Base-by-base conservation (phyloP, 2,329 filamentous ascomycete species). In the Cladosporium sp. region DNA sequence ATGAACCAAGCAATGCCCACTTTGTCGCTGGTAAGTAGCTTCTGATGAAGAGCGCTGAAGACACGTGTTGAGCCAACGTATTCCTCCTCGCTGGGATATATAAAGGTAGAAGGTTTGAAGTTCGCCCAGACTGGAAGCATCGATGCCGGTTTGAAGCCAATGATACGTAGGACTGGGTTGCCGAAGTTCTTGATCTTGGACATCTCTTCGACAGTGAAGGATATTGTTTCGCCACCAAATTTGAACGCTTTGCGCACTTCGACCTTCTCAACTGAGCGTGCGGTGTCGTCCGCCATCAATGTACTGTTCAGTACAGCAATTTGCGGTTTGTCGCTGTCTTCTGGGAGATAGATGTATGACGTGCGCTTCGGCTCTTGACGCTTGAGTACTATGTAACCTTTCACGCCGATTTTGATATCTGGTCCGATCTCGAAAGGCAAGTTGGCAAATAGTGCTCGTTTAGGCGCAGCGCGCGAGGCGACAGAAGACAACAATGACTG, bases 201-300 rank as follows among this genome's bases (percentile, higher is more conserved):
- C 61, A 93, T 85, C 72, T 99, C 93, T 36, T 97, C 92, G 0
- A 87, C 83, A 0, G 87, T 87, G 72, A 99, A 99, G 51, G 88
- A 83, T 49, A 99, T 85, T 50, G 91, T 91, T 64, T 96, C 90
- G 39, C 91, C 92, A 12, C 93, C 94, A 69, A 97, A 97, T 67
- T 94, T 97, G 79, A 94, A 99, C 0, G 93, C 94, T 73, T 94
- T 97, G 60, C 88, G 88, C 19, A 95, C 84, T 67, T 97, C 92
- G 3, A 76, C 77, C 66, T 92, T 92, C 63, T 95, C 88, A 0
- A 97, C 85, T 0, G 85, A 84, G 38, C 87, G 82, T 2, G 88
- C 84, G 17, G 86, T 92, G 65, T 95, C 90, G 61, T 91, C 89
- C 3, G 90, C 88, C 58, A 92, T 82, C 59, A 87, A 84, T 1